A percentile compares a stretch with the other conserved stretches of the same genome.
Conservation (phyloP, 345 rosid genomes). For the Ricinus communis region DNA sequence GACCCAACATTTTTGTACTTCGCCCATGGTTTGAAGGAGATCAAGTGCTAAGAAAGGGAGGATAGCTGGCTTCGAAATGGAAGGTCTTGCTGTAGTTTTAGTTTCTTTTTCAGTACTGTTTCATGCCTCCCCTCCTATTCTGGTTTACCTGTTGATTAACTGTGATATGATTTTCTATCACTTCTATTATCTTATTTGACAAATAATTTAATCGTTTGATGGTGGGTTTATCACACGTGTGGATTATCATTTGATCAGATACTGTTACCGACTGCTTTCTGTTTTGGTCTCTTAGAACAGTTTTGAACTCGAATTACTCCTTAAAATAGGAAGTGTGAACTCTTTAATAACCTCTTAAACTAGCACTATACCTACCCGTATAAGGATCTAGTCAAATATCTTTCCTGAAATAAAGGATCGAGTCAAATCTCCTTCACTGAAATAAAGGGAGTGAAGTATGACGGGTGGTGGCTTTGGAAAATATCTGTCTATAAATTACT, state of each 20-base stretch:
- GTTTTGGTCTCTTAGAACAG: background rate
- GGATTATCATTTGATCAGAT: background rate
- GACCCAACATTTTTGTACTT: conserved; percentile 97
- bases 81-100: conserved; percentile 7
- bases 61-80: conserved; percentile 13
- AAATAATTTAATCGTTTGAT: background rate
- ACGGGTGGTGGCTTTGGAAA: too few relatives aligned
- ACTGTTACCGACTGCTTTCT: background rate
- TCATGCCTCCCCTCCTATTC: background rate
- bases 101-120: background rate
- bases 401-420: too few relatives aligned
- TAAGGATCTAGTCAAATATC: too few relatives aligned
- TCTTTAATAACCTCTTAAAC: too few relatives aligned
- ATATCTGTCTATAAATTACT: too few relatives aligned
- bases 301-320: too few relatives aligned
- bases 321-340: too few relatives aligned
- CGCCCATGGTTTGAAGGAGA: conserved; percentile 77
- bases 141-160: background rate
- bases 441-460: too few relatives aligned
- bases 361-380: too few relatives aligned
- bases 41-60: conserved; percentile 62
- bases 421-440: too few relatives aligned
- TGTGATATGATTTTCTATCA: background rate
- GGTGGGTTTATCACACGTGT: background rate
- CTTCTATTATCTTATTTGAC: background rate